Conservation (phyloP, 2,329 filamentous ascomycete species). For the Gliomastix tumulicola region DNA sequence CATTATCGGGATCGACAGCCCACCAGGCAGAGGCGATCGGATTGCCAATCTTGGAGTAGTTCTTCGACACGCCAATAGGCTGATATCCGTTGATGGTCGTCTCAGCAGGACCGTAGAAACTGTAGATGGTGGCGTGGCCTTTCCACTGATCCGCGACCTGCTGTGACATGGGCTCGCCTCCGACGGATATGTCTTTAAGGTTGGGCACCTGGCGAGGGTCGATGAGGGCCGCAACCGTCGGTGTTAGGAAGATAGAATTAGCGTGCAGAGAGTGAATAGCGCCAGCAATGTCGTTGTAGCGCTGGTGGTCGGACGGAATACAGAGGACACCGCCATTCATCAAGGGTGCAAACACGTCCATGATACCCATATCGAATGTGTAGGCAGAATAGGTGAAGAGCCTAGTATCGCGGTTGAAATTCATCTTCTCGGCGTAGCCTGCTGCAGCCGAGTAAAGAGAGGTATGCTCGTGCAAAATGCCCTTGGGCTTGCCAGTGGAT, state of each 20-base stretch:
- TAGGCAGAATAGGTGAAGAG: constrained; percentile 36
- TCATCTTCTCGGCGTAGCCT: constrained; percentile 23
- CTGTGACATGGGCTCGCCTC: constrained; percentile 4
- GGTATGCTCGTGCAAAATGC: constrained; percentile 5
- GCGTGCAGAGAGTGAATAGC: background rate
- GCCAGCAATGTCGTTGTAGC: background rate
- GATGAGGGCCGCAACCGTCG: background rate
- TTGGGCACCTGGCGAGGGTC: background rate
- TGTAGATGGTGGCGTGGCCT: constrained; percentile 22
- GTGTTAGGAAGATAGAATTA: constrained; percentile 1
- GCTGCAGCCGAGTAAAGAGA: constrained; percentile 22
- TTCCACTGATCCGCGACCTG: constrained; percentile 5
- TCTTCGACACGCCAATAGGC: constrained; percentile 3
- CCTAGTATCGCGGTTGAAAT: constrained; percentile 14
- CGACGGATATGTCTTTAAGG: constrained; percentile 2
- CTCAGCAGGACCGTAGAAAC: constrained; percentile 35
- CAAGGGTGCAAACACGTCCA: constrained; percentile 5
- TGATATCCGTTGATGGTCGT: constrained; percentile 15
- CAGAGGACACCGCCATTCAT: constrained; percentile 5
- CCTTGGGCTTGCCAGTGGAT: constrained; percentile 6
- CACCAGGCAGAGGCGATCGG: constrained; percentile 7
- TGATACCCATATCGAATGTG: constrained; percentile 7
- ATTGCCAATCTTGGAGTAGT: constrained; percentile 4
- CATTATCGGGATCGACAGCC: constrained; percentile 8
- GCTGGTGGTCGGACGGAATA: constrained; percentile 1